A percentile compares a stretch with the other conserved stretches of the same genome.
These are phyloP conservation scores for Hyphodiscus sp. DNA, from an alignment of 2,329 filamentous ascomycete genomes.

Conservation along the genomic window DNA sequence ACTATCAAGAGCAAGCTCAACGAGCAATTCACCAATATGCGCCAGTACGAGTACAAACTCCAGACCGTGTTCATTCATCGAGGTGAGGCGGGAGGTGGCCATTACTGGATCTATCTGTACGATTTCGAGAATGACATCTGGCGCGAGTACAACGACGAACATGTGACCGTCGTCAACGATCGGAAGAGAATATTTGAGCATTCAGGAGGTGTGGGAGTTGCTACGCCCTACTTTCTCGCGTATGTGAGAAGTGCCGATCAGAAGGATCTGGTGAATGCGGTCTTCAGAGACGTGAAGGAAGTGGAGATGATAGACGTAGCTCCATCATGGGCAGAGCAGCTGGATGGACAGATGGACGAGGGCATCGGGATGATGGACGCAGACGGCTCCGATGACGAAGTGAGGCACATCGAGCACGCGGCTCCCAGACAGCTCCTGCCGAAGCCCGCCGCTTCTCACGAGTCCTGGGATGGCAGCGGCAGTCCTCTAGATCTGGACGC, in stretches of 20 bases:
- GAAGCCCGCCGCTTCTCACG: slow-evolving; percentile 9
- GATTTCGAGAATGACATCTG: slow-evolving; percentile 78
- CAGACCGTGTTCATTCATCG: slow-evolving; percentile 93
- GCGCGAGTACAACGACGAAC: slow-evolving; percentile 91
- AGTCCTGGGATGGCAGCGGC: neutral
- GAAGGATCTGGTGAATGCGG: slow-evolving; percentile 50
- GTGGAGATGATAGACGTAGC: slow-evolving; percentile 7
- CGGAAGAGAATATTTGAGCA: slow-evolving; percentile 62
- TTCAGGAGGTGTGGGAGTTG: slow-evolving; percentile 62
- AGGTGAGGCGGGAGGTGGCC: slow-evolving; percentile 64
- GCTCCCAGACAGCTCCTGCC: slow-evolving; percentile 19
- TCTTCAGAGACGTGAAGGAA: slow-evolving; percentile 38
- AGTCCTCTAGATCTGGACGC: slow-evolving; percentile 9
- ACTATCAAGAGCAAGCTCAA: slow-evolving; percentile 34
- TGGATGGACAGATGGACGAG: slow-evolving; percentile 2
- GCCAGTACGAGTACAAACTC: slow-evolving; percentile 67
- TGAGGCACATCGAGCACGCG: slow-evolving; percentile 18
- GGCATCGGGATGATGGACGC: slow-evolving; percentile 6
- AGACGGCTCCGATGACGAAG: slow-evolving; percentile 5
- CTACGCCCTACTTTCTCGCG: slow-evolving; percentile 77
- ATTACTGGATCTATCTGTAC: slow-evolving; percentile 92
- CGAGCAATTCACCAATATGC: slow-evolving; percentile 55
- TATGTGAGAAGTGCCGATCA: slow-evolving; percentile 68
- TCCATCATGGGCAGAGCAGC: slow-evolving; percentile 4
- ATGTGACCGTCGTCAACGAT: slow-evolving; percentile 62